Conservation (phyloP, 306 rosid genomes). For the Glycine soja region DNA sequence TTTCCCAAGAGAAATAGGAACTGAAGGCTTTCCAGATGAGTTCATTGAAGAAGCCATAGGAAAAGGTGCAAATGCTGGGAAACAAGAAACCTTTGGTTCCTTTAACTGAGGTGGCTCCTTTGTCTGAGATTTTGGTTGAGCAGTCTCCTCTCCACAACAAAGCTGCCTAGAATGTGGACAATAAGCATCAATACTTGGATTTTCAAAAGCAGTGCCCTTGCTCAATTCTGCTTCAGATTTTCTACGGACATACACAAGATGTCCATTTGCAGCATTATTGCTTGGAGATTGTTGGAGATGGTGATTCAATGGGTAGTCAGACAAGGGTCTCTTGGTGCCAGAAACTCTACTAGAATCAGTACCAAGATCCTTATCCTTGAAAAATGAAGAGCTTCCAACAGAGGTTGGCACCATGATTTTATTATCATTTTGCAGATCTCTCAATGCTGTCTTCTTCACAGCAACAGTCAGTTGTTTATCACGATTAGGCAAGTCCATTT, state of each 20-base stretch:
- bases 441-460: slow-evolving; percentile 72
- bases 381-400: slow-evolving; percentile 56
- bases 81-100: slow-evolving; percentile 68
- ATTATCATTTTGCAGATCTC: slow-evolving; percentile 75
- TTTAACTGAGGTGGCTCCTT: slow-evolving; percentile 62
- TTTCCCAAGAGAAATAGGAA: slow-evolving; percentile 61
- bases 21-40: slow-evolving; percentile 70
- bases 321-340: slow-evolving; percentile 69
- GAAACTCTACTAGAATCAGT: slow-evolving; percentile 64
- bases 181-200: slow-evolving; percentile 54
- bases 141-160: slow-evolving; percentile 55
- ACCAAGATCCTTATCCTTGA: slow-evolving; percentile 64
- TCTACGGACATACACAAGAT: slow-evolving; percentile 94
- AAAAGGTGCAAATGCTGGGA: slow-evolving; percentile 73
- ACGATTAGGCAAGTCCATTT: slow-evolving; percentile 58
- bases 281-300: slow-evolving; percentile 65
- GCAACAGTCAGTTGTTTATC: slow-evolving; percentile 61
- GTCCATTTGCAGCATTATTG: slow-evolving; percentile 70
- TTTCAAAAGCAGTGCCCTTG: slow-evolving; percentile 69
- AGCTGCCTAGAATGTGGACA: slow-evolving; percentile 52
- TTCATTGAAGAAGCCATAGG: slow-evolving; percentile 62
- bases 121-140: slow-evolving; percentile 56
- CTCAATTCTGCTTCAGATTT: slow-evolving; percentile 81
- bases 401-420: slow-evolving; percentile 58
- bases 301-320: slow-evolving; percentile 62